Conservation (phyloP, 768 basidiomycete species). For the Tulasnella sp. region DNA sequence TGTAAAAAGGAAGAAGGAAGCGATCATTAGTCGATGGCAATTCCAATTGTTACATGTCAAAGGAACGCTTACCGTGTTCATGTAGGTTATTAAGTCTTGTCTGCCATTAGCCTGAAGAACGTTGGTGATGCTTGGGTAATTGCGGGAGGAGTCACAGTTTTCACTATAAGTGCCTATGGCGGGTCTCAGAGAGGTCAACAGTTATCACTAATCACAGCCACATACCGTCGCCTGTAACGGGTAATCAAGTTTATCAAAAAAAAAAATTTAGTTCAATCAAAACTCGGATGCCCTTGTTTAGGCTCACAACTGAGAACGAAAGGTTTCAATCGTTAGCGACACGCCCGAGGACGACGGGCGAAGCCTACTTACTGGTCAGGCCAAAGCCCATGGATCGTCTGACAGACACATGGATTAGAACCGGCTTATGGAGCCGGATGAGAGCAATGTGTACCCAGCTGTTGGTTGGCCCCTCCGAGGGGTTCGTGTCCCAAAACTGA, state of each 20-base stretch:
- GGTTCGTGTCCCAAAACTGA: slow-evolving; percentile 66
- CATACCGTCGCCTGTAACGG: not conserved
- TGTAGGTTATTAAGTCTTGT: slow-evolving; percentile 20
- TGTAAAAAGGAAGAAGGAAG: not conserved
- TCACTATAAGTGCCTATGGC: slow-evolving; percentile 22
- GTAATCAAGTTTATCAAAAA: not conserved
- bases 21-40: too few relatives aligned
- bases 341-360: not conserved
- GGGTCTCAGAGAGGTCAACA: slow-evolving; percentile 17
- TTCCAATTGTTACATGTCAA: not conserved
- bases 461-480: slow-evolving; percentile 48
- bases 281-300: too few relatives aligned
- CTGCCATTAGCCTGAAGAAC: slow-evolving; percentile 21
- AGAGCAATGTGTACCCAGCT: slow-evolving; percentile 68
- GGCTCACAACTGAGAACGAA: not conserved
- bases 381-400: slow-evolving; percentile 44
- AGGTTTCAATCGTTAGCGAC: not conserved
- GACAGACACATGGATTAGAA: too few relatives aligned
- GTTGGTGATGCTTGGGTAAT: slow-evolving; percentile 23
- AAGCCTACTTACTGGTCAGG: slow-evolving; percentile 42
- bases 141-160: slow-evolving; percentile 24
- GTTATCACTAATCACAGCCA: not conserved
- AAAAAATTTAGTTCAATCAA: not conserved
- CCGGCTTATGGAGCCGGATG: too few relatives aligned
- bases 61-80: slow-evolving; percentile 17